These are phyloP conservation scores for Polychaeton citri DNA, from an alignment of 2,329 filamentous ascomycete genomes.

Conservation along the genomic window DNA sequence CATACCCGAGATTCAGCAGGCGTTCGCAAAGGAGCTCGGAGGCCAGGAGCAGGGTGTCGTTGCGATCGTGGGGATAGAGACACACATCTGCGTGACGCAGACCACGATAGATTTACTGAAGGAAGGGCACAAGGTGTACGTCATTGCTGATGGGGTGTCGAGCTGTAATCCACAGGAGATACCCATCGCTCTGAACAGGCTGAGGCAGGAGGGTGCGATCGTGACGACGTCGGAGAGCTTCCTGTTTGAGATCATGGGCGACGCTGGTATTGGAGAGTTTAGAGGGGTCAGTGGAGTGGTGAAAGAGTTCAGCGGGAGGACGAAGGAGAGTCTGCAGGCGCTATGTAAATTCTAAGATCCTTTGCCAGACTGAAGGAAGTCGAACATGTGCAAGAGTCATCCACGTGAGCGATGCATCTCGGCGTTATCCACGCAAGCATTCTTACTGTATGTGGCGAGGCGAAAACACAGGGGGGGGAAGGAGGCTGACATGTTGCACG, in stretches of 20 bases:
- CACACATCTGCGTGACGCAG: conserved; percentile 89
- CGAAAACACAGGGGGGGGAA: no score
- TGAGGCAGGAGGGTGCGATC: conserved; percentile 61
- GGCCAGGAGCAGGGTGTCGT: conserved; percentile 46
- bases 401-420: no score
- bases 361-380: no score
- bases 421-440: no score
- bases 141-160: conserved; percentile 80
- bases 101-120: conserved; percentile 70
- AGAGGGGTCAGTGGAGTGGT: conserved; percentile 60
- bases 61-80: conserved; percentile 73
- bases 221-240: conserved; percentile 83
- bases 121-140: conserved; percentile 67
- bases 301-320: conserved; percentile 60
- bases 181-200: conserved; percentile 58
- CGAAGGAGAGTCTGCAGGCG: conserved; percentile 52
- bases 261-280: conserved; percentile 62
- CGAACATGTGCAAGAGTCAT: no score
- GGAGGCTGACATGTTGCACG: no score
- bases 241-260: conserved; percentile 79
- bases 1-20: conserved; percentile 49
- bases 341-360: conserved; percentile 47
- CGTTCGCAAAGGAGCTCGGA: conserved; percentile 24
- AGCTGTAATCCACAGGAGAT: conserved; percentile 77
- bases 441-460: no score